Evolutionary conservation across 208 protist genomes (phyloP).

Genomic region (Crithidia fasciculata): DNA sequence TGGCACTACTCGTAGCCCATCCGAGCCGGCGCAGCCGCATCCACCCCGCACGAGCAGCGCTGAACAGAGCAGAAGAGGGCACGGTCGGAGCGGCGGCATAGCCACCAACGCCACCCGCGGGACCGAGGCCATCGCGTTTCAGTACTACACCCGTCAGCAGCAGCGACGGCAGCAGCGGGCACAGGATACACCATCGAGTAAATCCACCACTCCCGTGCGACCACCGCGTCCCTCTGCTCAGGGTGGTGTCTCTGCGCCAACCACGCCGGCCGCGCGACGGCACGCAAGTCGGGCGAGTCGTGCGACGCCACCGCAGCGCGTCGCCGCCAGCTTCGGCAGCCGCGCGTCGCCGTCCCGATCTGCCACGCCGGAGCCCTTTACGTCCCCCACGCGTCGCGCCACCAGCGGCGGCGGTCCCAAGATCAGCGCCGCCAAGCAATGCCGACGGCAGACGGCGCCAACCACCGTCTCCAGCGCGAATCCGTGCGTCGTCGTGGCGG

Average conservation of each 20-base stretch:
- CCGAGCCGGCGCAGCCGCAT: not conserved
- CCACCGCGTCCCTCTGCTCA: too few species aligned
- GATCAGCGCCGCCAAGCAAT: not conserved
- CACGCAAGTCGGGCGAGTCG: not conserved
- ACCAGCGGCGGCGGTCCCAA: too few species aligned
- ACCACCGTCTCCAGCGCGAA: too few species aligned
- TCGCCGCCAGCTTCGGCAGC: not conserved
- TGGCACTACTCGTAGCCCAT: not conserved
- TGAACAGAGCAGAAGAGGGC: not conserved
- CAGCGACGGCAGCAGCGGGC: constrained; percentile 1
- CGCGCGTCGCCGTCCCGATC: not conserved
- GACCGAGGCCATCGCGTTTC: constrained; percentile 35
- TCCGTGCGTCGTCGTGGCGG: not conserved
- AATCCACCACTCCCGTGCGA: too few species aligned
- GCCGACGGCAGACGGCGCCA: too few species aligned
- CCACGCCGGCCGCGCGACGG: not conserved
- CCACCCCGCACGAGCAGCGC: not conserved
- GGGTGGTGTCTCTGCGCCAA: constrained; percentile 1
- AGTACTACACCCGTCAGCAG: constrained; percentile 20
- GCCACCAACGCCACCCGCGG: not conserved
- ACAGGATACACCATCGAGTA: not conserved
- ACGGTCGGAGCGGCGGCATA: not conserved
- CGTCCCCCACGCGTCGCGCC: not conserved
- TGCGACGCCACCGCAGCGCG: not conserved
- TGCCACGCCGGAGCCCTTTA: not conserved